Evolutionary conservation across 495 filamentous ascomycete genomes (phyloP), one percentile per base, ranked within the genome.

Genomic region (Trichocladium uniseriatum): DNA sequence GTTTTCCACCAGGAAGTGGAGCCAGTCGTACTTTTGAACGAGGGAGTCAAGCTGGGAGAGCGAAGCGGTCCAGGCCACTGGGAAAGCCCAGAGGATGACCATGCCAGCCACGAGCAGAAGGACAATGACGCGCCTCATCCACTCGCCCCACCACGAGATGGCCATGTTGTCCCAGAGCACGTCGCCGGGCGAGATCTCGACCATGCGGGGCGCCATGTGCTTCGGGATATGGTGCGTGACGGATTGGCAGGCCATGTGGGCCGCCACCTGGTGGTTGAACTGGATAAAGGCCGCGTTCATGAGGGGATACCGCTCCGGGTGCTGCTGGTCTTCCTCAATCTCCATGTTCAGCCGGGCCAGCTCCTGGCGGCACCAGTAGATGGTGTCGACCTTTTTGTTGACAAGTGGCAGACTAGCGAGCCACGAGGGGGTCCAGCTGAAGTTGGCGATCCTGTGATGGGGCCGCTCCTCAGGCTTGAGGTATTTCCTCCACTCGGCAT

Each of bases 281-380:
- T 98, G 92, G 46, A 98, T 89, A 59, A 98, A 98, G 13, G 92
- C 92, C 11, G 94, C 95, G 58, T 89, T 96, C 91, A 98, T 95
- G 45, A 91, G 70, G 2, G 92, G 94, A 52, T 86, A 98, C 24
- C 81, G 81, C 56, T 96, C 91, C 0, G 85, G 86, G 28, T 89
- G 75, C 54, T 82, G 72, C 59, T 98, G 94, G 57, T 97, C 94
- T 28, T 83, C 69, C 61, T 96, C 91, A 45, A 98, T 95, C 67
- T 97, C 94, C 44, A 90, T 46, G 57, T 97, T 98, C 21, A 97
- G 71, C 16, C 84, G 81, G 35, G 94, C 91, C 15, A 98, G 65
- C 63, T 96, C 88, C 54, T 81, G 81, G 16, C 92, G 84, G 59
- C 88, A 94, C 66, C 87, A 84, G 60, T 95, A 86, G 54, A 98